Percentiles rank a stretch among this genome's conserved stretches.
phyloP scores from a whole-genome alignment of 164 flowering plant genomes.

The Macadamia tetraphylla region DNA sequence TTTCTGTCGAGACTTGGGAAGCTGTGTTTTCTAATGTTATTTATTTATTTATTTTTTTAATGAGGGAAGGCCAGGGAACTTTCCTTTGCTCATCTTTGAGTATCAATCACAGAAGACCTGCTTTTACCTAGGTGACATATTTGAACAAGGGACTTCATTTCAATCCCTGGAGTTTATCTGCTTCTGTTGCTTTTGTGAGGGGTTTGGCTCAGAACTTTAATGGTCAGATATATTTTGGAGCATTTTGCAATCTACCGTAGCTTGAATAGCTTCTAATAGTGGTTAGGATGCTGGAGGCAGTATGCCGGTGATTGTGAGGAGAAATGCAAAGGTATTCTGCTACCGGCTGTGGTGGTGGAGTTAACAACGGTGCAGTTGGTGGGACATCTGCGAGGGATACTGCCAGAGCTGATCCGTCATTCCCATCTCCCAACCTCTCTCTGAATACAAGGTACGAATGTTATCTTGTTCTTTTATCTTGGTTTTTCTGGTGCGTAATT shows the following conservation, averaged over 20 bases:
- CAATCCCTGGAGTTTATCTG: neutral
- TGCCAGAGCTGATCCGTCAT: constrained; percentile 60
- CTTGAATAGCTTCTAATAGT: constrained; percentile 23
- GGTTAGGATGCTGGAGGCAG: constrained; percentile 58
- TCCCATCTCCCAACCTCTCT: constrained; percentile 56
- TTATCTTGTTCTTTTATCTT: neutral
- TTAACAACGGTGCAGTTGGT: constrained; percentile 57
- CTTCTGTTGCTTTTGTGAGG: neutral
- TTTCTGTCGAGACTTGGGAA: too few relatives aligned
- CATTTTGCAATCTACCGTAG: constrained; percentile 12
- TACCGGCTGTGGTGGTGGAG: constrained; percentile 84
- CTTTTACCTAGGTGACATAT: neutral
- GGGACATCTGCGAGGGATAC: constrained; percentile 71
- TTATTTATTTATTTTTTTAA: too few relatives aligned
- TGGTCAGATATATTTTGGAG: constrained; percentile 5
- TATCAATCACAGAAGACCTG: neutral
- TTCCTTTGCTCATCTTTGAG: neutral
- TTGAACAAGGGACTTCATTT: neutral
- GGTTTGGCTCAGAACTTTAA: constrained; percentile 6
- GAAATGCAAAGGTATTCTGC: constrained; percentile 98
- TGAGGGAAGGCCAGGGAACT: neutral
- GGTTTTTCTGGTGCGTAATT: too few relatives aligned
- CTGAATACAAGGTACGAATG: constrained; percentile 53
- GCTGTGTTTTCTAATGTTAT: too few relatives aligned
- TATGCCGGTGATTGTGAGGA: constrained; percentile 83